Percentiles rank a stretch among this genome's conserved stretches.
phyloP scores from a whole-genome alignment of 805 yeast genomes.

The Debaryomyces hansenii region DNA sequence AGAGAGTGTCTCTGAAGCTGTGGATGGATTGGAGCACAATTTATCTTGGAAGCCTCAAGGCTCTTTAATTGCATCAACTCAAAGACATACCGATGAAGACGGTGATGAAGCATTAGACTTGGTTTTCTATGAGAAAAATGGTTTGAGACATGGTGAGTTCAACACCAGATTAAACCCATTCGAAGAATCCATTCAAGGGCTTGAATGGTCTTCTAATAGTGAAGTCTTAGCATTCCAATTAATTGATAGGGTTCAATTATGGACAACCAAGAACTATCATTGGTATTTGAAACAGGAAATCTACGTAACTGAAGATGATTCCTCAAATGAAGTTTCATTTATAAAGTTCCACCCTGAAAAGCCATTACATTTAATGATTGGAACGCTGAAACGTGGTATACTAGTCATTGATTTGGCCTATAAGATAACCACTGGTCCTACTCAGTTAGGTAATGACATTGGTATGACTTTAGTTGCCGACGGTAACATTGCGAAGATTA shows the following conservation, averaged over 20 bases:
- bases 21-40: slow-evolving; percentile 71
- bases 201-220: slow-evolving; percentile 81
- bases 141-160: slow-evolving; percentile 87
- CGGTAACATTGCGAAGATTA: slow-evolving; percentile 66
- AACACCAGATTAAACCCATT: slow-evolving; percentile 58
- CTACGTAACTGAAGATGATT: slow-evolving; percentile 23
- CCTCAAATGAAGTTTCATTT: slow-evolving; percentile 34
- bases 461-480: slow-evolving; percentile 85
- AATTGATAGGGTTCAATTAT: slow-evolving; percentile 66
- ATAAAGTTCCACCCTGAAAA: slow-evolving; percentile 88
- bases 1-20: slow-evolving; percentile 85
- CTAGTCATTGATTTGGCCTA: slow-evolving; percentile 69
- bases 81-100: slow-evolving; percentile 57
- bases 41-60: slow-evolving; percentile 93
- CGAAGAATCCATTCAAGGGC: slow-evolving; percentile 41
- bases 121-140: slow-evolving; percentile 89
- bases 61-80: slow-evolving; percentile 78
- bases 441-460: slow-evolving; percentile 61
- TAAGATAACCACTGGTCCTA: slow-evolving; percentile 66
- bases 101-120: slow-evolving; percentile 50
- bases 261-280: slow-evolving; percentile 91
- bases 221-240: slow-evolving; percentile 75
- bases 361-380: slow-evolving; percentile 71
- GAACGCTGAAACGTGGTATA: slow-evolving; percentile 45
- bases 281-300: slow-evolving; percentile 93